A percentile compares a stretch with the other conserved stretches of the same genome.
These are phyloP conservation scores for Cudoniella acicularis DNA, from an alignment of 495 filamentous ascomycete species.

Conservation along the genomic window DNA sequence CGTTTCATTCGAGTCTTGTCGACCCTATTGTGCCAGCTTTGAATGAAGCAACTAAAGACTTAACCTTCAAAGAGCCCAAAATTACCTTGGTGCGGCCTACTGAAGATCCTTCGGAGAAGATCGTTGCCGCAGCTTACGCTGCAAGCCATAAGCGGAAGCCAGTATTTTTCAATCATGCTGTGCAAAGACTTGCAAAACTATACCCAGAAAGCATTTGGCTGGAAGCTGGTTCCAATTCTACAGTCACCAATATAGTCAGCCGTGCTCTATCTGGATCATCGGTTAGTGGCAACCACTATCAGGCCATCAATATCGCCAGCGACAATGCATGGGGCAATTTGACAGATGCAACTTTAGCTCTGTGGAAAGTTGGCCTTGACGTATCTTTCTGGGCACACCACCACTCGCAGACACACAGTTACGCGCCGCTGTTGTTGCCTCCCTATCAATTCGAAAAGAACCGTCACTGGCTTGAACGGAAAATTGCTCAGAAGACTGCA, in stretches of 20 bases:
- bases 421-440: conserved; percentile 31
- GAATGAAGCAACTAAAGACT: conserved; percentile 18
- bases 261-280: conserved; percentile 29
- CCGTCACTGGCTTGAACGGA: conserved; percentile 32
- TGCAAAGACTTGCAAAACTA: conserved; percentile 37
- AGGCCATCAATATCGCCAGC: conserved; percentile 38
- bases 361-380: conserved; percentile 44
- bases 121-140: conserved; percentile 36
- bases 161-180: conserved; percentile 48
- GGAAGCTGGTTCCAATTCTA: conserved; percentile 48
- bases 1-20: conserved; percentile 47
- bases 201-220: conserved; percentile 39
- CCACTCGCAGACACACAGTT: conserved; percentile 30
- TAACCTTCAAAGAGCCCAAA: background rate
- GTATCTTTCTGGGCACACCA: conserved; percentile 48
- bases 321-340: conserved; percentile 31
- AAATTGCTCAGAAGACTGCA: background rate
- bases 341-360: conserved; percentile 35
- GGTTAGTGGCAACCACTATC: conserved; percentile 29
- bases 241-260: conserved; percentile 41
- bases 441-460: conserved; percentile 41
- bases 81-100: conserved; percentile 25
- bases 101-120: conserved; percentile 32
- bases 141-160: conserved; percentile 47
- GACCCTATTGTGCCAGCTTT: conserved; percentile 36